Evolutionary conservation across 257 asterid species (phyloP), one percentile per base, ranked within the genome.

Genomic region (Craterostigma plantagineum): DNA sequence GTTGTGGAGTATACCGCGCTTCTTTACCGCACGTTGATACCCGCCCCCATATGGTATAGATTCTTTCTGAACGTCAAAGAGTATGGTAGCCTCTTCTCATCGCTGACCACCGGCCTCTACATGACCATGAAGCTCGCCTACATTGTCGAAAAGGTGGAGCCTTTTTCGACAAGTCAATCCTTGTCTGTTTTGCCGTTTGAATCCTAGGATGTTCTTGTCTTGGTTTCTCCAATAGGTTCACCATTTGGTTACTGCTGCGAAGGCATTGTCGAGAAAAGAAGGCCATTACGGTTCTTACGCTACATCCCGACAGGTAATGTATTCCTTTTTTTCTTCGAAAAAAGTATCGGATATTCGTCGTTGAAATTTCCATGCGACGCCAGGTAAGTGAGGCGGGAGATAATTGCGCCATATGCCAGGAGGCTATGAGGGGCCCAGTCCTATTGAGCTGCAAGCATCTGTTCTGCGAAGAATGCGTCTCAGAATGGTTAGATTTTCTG

Each of bases 321-420:
- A 23, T 7, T 34, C 11, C 37, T 6, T 6, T 34, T 7, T 23
- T 23, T 6, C 30, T 23, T 7, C 7, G 7, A 6, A 11, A 34
- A 7, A 34, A 6, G 7, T 11, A 6, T 6, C 37, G 7, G 37
- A 6, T 11, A 34, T 6, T 6, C 7, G 7, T 11, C 37, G 7
- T 7, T 6, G 7, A 7, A 34, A 34, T 7, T 34, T 34, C n/a
- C n/a, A n/a, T 34, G 7, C 11, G 37, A 6, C 7, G 7, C 11
- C 69, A 77, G 94, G 94, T 75, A 35, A 48, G 44, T 58, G n/a
- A n/a, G n/a, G 90, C 70, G 10, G 94, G 94, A 46, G 92, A 82
- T 60, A 57, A 78, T 37, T 78, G 94, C 54, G 94, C 92, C 56
- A 82, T 82, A 61, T 82, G 94, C 64, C 94, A 82, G 74, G 92